Conservation (phyloP, 2,329 filamentous ascomycete species). For the Penicillium sumatraense region DNA sequence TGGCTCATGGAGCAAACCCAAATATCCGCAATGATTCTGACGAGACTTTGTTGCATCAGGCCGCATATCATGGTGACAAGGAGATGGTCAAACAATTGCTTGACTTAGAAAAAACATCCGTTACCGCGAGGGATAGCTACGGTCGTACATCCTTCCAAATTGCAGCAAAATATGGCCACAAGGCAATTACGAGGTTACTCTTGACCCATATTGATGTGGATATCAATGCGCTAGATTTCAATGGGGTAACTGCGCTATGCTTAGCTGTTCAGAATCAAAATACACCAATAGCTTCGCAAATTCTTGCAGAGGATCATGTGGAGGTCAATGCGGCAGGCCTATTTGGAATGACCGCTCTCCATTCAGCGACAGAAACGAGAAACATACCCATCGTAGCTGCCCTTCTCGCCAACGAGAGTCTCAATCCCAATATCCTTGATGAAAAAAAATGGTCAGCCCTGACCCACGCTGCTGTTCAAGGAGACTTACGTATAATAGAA, state of each 20-base stretch:
- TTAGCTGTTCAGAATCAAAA: conserved; percentile 5
- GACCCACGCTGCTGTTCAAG: conserved; percentile 7
- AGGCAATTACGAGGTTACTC: conserved; percentile 7
- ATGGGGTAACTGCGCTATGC: conserved; percentile 10
- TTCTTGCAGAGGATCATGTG: conserved; percentile 9
- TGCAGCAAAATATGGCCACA: conserved; percentile 11
- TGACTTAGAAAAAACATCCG: conserved; percentile 1
- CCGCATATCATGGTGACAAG: conserved; percentile 1
- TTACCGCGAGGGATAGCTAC: conserved; percentile 9
- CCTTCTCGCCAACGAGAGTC: conserved; percentile 4
- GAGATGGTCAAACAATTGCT: conserved; percentile 7
- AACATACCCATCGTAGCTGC: conserved; percentile 6
- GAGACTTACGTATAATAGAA: conserved; percentile 8
- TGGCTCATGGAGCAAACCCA: conserved; percentile 7
- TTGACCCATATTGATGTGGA: conserved; percentile 7
- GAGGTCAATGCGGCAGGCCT: conserved; percentile 5
- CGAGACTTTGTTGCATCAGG: conserved; percentile 8
- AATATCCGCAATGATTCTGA: conserved; percentile 1
- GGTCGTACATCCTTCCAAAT: conserved; percentile 11
- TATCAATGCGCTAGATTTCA: conserved; percentile 6
- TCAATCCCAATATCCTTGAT: conserved; percentile 8
- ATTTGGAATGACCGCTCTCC: conserved; percentile 5
- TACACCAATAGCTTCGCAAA: conserved; percentile 6
- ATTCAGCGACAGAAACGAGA: conserved; percentile 1
- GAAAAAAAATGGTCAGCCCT: conserved; percentile 1